Evolutionary conservation across 148 eudicot species (phyloP).

Genomic region (Euryodendron excelsum): DNA sequence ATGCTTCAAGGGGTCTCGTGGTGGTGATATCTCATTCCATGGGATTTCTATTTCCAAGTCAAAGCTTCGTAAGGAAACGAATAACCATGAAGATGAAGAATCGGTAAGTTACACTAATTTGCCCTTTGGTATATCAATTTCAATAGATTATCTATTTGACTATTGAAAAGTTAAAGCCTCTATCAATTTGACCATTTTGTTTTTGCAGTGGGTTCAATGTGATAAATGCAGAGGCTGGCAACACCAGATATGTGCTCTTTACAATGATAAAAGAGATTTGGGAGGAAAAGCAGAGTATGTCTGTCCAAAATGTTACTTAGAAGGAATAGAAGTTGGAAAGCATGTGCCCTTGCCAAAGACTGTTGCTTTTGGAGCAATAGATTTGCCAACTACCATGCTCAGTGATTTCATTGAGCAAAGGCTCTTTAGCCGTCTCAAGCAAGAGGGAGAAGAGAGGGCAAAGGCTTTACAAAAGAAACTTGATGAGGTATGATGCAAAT

Average conservation of each 20-base stretch:
- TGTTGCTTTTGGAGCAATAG: conserved; percentile 59
- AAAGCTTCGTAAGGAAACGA: conserved; percentile 44
- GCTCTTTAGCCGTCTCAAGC: conserved; percentile 51
- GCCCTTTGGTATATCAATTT: background rate
- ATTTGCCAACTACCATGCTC: conserved; percentile 63
- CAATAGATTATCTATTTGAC: background rate
- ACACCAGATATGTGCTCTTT: conserved; percentile 88
- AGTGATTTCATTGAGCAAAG: conserved; percentile 83
- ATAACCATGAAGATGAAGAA: conserved; percentile 62
- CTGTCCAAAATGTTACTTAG: conserved; percentile 70
- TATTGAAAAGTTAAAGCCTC: background rate
- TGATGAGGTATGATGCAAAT: conserved; percentile 54
- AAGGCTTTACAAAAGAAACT: conserved; percentile 39
- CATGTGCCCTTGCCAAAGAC: conserved; percentile 42
- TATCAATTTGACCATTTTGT: conserved; percentile 12
- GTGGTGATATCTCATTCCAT: conserved; percentile 37
- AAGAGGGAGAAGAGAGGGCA: conserved; percentile 73
- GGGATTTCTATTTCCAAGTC: conserved; percentile 52
- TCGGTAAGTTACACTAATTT: conserved; percentile 38
- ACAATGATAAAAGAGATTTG: conserved; percentile 59
- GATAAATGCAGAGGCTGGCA: conserved; percentile 87
- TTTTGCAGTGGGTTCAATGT: conserved; percentile 90
- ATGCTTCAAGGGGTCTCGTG: conserved; percentile 53
- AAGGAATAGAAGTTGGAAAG: conserved; percentile 47
- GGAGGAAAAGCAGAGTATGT: conserved; percentile 61